Percentiles rank a stretch among this genome's conserved stretches.
These are phyloP conservation scores for Fusarium sulawesiense DNA, from an alignment of 2,329 filamentous ascomycete genomes.

Conservation along the genomic window DNA sequence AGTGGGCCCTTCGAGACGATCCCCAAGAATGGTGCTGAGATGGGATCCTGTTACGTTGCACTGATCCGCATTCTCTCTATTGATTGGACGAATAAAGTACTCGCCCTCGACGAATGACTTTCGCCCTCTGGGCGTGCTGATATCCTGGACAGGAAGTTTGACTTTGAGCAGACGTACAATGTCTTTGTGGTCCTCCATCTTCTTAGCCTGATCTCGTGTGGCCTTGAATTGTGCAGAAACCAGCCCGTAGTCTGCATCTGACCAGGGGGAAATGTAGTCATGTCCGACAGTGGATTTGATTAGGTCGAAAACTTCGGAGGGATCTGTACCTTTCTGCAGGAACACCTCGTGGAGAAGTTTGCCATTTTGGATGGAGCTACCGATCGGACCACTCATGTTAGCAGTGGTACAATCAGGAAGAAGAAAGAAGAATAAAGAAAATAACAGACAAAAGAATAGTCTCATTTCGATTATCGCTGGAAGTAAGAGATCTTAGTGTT, in stretches of 20 bases:
- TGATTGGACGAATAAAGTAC: not conserved
- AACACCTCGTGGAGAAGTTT: not conserved
- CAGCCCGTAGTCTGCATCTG: accelerated
- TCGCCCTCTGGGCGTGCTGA: accelerated
- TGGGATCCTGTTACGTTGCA: not conserved
- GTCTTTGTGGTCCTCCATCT: not conserved
- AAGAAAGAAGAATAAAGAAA: too few relatives aligned
- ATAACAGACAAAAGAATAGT: too few relatives aligned
- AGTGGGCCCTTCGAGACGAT: not conserved
- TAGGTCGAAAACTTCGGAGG: not conserved
- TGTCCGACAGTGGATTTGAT: not conserved
- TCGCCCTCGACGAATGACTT: not conserved
- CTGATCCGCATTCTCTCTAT: accelerated
- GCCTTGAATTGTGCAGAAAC: not conserved
- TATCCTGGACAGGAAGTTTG: not conserved
- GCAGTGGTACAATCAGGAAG: too few relatives aligned
- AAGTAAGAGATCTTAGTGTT: too few relatives aligned
- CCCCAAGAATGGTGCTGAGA: not conserved
- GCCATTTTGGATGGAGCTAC: too few relatives aligned
- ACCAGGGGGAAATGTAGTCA: not conserved
- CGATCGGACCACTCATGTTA: not conserved
- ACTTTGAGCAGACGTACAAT: not conserved
- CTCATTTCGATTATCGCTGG: too few relatives aligned
- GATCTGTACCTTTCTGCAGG: not conserved
- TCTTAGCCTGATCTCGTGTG: accelerated